A percentile compares a stretch with the other conserved stretches of the same genome.
phyloP scores from a whole-genome alignment of 192 early-diverging fungal species.

The Backusella australiensis region DNA sequence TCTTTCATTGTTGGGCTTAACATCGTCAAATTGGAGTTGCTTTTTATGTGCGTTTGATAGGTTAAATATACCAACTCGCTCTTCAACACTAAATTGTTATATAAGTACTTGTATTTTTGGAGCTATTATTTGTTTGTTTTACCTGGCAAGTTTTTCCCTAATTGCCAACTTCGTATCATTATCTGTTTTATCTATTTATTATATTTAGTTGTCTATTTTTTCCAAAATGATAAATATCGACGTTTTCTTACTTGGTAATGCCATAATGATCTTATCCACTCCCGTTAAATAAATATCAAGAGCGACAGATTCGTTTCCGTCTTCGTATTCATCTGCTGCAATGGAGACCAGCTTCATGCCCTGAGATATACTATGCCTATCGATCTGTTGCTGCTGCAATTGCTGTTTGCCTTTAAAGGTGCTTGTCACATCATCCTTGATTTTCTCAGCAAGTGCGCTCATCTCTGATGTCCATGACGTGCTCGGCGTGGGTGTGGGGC shows the following conservation, averaged over 20 bases:
- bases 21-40: not conserved
- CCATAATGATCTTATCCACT: slow-evolving; percentile 39
- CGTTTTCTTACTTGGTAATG: slow-evolving; percentile 33
- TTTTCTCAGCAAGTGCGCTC: slow-evolving; percentile 20
- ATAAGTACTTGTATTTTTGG: too few relatives aligned
- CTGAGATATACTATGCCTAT: slow-evolving; percentile 32
- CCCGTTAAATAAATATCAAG: slow-evolving; percentile 39
- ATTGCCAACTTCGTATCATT: slow-evolving; percentile 22
- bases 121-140: not conserved
- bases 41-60: slow-evolving; percentile 6
- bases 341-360: slow-evolving; percentile 37
- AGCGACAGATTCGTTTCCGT: slow-evolving; percentile 33
- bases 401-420: not conserved
- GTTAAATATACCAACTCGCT: slow-evolving; percentile 25
- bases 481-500: slow-evolving; percentile 11
- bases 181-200: slow-evolving; percentile 17
- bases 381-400: not conserved
- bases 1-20: not conserved
- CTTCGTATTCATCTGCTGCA: slow-evolving; percentile 38
- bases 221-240: not conserved
- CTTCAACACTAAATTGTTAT: slow-evolving; percentile 16
- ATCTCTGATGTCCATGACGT: slow-evolving; percentile 28
- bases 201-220: not conserved
- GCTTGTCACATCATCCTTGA: slow-evolving; percentile 12
- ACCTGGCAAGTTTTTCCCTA: slow-evolving; percentile 25